phyloP scores from a whole-genome alignment of 306 rosid genomes.

The Chamaecrista fasciculata region DNA sequence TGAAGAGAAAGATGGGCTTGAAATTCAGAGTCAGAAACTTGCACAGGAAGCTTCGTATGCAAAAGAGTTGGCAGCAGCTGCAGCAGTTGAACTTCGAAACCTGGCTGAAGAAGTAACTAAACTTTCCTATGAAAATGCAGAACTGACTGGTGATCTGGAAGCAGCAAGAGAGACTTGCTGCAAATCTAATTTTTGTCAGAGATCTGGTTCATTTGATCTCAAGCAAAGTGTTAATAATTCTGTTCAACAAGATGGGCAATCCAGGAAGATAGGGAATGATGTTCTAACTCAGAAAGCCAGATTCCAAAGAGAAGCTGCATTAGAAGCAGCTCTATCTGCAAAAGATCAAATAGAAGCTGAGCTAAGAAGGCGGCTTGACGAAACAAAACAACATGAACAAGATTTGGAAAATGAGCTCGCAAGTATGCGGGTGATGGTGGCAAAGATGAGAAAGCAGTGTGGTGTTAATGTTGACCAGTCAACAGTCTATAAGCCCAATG shows the following conservation, averaged over 20 bases:
- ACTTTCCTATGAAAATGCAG: conserved; percentile 72
- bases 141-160: conserved; percentile 58
- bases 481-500: conserved; percentile 38
- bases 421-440: conserved; percentile 57
- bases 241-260: conserved; percentile 37
- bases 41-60: conserved; percentile 89
- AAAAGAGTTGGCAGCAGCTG: conserved; percentile 86
- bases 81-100: conserved; percentile 78
- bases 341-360: conserved; percentile 62
- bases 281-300: conserved; percentile 48
- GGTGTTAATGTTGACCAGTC: conserved; percentile 38
- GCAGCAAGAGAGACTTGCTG: conserved; percentile 48
- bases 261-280: conserved; percentile 42
- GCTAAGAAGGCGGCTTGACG: conserved; percentile 57
- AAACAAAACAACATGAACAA: conserved; percentile 55
- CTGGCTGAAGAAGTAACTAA: conserved; percentile 87
- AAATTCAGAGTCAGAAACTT: conserved; percentile 67
- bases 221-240: conserved; percentile 37
- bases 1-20: conserved; percentile 77
- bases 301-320: conserved; percentile 63
- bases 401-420: conserved; percentile 73
- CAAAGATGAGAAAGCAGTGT: conserved; percentile 53
- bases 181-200: conserved; percentile 46
- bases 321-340: conserved; percentile 49
- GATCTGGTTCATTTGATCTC: conserved; percentile 38